These are phyloP conservation scores for Hevea brasiliensis DNA, from an alignment of 345 rosid genomes.

Conservation along the genomic window DNA sequence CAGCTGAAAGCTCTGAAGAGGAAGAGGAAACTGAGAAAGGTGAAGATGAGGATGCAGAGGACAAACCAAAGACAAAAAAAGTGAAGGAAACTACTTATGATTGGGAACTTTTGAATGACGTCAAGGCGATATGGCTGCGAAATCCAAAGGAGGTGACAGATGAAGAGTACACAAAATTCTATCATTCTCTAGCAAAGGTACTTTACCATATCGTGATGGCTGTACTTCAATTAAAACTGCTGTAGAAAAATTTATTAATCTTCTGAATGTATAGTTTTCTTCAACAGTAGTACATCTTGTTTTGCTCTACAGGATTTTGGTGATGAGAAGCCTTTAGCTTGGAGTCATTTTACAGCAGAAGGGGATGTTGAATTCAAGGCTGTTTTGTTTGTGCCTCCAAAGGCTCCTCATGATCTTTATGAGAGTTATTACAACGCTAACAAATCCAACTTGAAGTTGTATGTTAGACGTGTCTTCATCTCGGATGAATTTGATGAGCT, in stretches of 20 bases:
- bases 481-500: conserved; percentile 98
- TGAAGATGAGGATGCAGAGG: conserved; percentile 73
- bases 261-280: conserved; percentile 9
- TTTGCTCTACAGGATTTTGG: conserved; percentile 64
- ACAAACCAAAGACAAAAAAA: conserved; percentile 75
- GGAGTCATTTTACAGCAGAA: conserved; percentile 96
- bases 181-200: conserved; percentile 87
- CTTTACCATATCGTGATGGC: not conserved
- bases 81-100: conserved; percentile 79
- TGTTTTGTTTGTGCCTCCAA: conserved; percentile 89
- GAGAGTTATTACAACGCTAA: conserved; percentile 89
- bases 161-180: conserved; percentile 89
- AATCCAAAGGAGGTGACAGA: conserved; percentile 95
- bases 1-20: conserved; percentile 67
- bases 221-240: not conserved
- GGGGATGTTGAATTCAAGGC: conserved; percentile 99
- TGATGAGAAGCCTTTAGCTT: conserved; percentile 80
- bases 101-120: conserved; percentile 95
- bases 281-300: conserved; percentile 4
- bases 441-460: conserved; percentile 87
- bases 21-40: conserved; percentile 52
- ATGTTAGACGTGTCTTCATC: conserved; percentile 95
- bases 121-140: conserved; percentile 96
- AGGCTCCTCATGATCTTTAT: conserved; percentile 88
- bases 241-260: not conserved